These are phyloP conservation scores for Mortierella sp. DNA, from an alignment of 371 early-diverging fungal species.

Conservation along the genomic window DNA sequence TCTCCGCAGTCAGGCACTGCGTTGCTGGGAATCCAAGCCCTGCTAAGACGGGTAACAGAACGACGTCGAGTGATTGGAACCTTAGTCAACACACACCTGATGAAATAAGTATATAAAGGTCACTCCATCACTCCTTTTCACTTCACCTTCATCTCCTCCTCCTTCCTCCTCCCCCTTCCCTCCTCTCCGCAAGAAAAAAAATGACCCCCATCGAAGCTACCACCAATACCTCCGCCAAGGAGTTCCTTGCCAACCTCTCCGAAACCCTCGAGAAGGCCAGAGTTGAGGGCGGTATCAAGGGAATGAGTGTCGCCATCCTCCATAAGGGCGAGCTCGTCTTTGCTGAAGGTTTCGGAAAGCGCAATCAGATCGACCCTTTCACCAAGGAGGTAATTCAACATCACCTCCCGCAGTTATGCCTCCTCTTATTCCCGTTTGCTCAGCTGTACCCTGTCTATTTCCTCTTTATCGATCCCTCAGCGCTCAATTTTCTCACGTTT, in stretches of 20 bases:
- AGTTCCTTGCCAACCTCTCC: not conserved
- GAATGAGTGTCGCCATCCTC: slow-evolving; percentile 16
- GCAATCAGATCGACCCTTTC: slow-evolving; percentile 26
- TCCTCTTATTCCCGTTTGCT: not conserved
- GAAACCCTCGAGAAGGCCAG: slow-evolving; percentile 8
- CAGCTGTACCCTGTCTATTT: too few species aligned
- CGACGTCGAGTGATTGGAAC: not conserved
- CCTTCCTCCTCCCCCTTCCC: not conserved
- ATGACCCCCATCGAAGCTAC: not conserved
- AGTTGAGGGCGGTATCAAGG: not conserved
- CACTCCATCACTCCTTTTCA: not conserved
- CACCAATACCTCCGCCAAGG: not conserved
- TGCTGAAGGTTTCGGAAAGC: slow-evolving; percentile 30
- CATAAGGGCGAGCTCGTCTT: slow-evolving; percentile 29
- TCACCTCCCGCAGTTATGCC: too few species aligned
- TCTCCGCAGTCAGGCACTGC: not conserved
- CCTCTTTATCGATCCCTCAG: not conserved
- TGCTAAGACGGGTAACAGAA: too few species aligned
- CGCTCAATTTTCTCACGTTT: not conserved
- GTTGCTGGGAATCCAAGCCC: too few species aligned
- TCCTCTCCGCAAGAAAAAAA: not conserved
- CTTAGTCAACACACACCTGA: not conserved
- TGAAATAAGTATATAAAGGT: not conserved
- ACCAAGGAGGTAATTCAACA: slow-evolving; percentile 19
- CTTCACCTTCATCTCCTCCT: not conserved